Evolutionary conservation across 148 eudicot genomes (phyloP), one percentile per base, ranked within the genome.

Genomic region (Limonium bicolor): DNA sequence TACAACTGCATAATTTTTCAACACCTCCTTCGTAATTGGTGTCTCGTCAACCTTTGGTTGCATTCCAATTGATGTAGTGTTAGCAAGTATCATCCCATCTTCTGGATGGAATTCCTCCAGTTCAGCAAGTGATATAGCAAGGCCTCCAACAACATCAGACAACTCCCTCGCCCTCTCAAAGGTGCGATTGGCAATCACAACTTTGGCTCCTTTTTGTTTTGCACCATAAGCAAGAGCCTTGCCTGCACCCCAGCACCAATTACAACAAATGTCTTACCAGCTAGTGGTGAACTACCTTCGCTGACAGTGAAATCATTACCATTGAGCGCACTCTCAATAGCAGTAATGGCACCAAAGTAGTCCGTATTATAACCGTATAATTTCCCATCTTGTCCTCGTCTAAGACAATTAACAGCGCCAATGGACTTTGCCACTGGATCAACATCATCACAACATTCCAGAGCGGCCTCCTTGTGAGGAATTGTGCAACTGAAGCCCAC

Each of bases 201-300:
- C 62, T 37, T 64, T 66, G 30, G 85, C 79, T 34, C 85, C 85
- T 67, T 77, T 77, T 39, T 63, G 71, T 56, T 73, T 73, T 15
- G 85, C 85, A 21, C 85, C 85, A 61, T 73, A 77, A 36, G 85
- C 85, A 60, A 77, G 76, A 20, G 85, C 85, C 53, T 70, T 73
- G 31, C 85, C 85, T n/a, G 85, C 85, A 21, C 85, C 85, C 85
- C 85, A 51, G 85, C 85, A 61, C 85, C 85, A 64, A 77, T 77
- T 23, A 77, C 80, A 23, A 77, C 65, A 57, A 77, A 77, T 5
- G 70, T 49, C 56, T 70, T 77, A 43, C 73, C 76, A 54, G 76
- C 66, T 51, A 77, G 60, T 31, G 79, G 56, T 20, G 56, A 52
- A 37, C 18, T 37, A 52, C 36, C 35, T 18, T 28, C 22, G 29